Evolutionary conservation across 2,329 filamentous ascomycete species (phyloP), one percentile per base, ranked within the genome.

Genomic region (Diaporthe caulivora): DNA sequence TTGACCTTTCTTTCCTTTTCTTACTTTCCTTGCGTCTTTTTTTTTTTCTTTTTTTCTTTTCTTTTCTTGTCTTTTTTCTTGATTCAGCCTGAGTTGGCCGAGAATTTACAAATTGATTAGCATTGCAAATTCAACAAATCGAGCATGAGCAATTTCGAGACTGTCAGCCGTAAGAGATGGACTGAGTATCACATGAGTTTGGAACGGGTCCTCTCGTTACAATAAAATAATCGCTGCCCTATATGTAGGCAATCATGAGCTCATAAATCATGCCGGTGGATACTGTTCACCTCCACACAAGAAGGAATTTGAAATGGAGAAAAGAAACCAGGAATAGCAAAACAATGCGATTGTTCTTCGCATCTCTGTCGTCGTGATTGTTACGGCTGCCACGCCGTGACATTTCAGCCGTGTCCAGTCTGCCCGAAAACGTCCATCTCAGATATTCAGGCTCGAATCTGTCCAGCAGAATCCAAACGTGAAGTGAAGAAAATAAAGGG

Each of bases 211-310:
- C 47, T 17, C 17, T 29, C 21, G n/a, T 47, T 53, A 26, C 47
- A 11, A 29, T n/a, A 44, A 40, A 24, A 21, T 26, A 8, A n/a
- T 67, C 2, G 31, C 34, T 67, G 47, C 58, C 58, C 40, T 5
- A 24, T 29, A 15, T 44, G 3, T 18, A 26, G 21, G 29, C 34
- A 17, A 5, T 29, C 47, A 18, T 67, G 31, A 29, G 21, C 29
- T 67, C 44, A 21, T 37, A 67, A 67, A 13, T 67, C 29, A 29
- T 67, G 62, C 21, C 29, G 62, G 53, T 67, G 62, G 62, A 67
- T 53, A 51, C 62, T 67, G 62, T 65, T 67, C 3, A 26, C 5
- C 62, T 67, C 62, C 62, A 67, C 26, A 67, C 29, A 24, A 53
- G 37, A 67, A 51, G 44, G 2, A 9, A 53, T 5, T 24, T 10